These are phyloP conservation scores for Quercus tomentella DNA, from an alignment of 331 rosid species.

Conservation along the genomic window DNA sequence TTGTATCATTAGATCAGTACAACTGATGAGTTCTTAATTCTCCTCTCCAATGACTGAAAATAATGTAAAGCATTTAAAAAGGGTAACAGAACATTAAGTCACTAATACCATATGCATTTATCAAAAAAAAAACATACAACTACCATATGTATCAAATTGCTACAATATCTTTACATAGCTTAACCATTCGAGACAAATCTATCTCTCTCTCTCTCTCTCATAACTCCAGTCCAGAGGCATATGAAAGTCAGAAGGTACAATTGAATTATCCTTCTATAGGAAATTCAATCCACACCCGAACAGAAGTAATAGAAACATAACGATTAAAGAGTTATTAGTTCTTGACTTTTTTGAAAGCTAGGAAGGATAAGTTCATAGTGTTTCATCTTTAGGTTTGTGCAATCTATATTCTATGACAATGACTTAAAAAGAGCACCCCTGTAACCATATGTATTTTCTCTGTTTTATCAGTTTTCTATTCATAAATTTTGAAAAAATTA, in stretches of 20 bases:
- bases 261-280: too few relatives aligned
- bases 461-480: background rate
- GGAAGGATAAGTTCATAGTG: background rate
- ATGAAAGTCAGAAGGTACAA: too few relatives aligned
- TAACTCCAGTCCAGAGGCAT: too few relatives aligned
- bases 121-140: too few relatives aligned
- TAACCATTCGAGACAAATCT: too few relatives aligned
- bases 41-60: background rate
- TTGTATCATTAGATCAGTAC: slow-evolving; percentile 9
- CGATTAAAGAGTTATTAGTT: background rate
- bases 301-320: background rate
- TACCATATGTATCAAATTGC: too few relatives aligned
- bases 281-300: too few relatives aligned
- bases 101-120: too few relatives aligned
- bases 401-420: background rate
- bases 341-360: background rate
- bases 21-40: background rate
- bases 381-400: background rate
- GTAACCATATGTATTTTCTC: background rate
- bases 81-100: background rate
- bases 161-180: too few relatives aligned
- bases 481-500: background rate
- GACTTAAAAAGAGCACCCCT: background rate
- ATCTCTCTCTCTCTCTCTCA: background rate
- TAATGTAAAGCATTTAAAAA: background rate